Evolutionary conservation across 495 filamentous ascomycete species (phyloP).

Genomic region (Saxispiralis lemnorum): DNA sequence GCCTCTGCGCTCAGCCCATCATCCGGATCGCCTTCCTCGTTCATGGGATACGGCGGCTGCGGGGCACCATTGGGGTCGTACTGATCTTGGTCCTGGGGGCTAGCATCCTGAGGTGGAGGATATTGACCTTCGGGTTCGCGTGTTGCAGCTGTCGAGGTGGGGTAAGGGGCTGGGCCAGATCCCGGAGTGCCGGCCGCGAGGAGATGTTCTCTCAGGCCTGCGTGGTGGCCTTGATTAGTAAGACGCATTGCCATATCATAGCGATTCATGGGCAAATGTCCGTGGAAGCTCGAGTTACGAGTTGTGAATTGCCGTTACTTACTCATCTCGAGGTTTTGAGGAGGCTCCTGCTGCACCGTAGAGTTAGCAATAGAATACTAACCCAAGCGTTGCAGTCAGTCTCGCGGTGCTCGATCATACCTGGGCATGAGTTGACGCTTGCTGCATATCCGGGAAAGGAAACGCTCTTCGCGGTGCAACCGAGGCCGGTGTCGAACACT

Average conservation of each 20-base stretch:
- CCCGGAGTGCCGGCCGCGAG: constrained; percentile 21
- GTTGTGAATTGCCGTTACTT: constrained; percentile 1
- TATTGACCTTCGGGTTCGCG: constrained; percentile 9
- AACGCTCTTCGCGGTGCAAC: too few relatives aligned
- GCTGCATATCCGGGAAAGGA: too few relatives aligned
- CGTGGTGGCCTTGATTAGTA: background rate
- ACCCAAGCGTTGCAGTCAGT: too few relatives aligned
- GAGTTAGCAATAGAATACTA: constrained; percentile 8
- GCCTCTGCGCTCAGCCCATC: constrained; percentile 16
- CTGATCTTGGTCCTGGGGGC: constrained; percentile 20
- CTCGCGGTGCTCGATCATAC: too few relatives aligned
- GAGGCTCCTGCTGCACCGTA: background rate
- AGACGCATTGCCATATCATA: background rate
- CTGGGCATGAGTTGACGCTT: too few relatives aligned
- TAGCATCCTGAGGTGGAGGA: constrained; percentile 10
- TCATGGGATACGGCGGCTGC: constrained; percentile 17
- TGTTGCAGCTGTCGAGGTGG: constrained; percentile 3
- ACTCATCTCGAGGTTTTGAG: constrained; percentile 12
- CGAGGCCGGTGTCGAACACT: too few relatives aligned
- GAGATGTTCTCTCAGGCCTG: constrained; percentile 27
- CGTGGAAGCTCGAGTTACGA: background rate
- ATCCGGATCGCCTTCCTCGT: constrained; percentile 19
- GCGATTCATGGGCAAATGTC: background rate
- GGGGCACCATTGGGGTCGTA: constrained; percentile 23
- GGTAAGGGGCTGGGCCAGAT: constrained; percentile 9